Conservation (phyloP, 2,329 filamentous ascomycete genomes). For the Alternaria metachromatica region DNA sequence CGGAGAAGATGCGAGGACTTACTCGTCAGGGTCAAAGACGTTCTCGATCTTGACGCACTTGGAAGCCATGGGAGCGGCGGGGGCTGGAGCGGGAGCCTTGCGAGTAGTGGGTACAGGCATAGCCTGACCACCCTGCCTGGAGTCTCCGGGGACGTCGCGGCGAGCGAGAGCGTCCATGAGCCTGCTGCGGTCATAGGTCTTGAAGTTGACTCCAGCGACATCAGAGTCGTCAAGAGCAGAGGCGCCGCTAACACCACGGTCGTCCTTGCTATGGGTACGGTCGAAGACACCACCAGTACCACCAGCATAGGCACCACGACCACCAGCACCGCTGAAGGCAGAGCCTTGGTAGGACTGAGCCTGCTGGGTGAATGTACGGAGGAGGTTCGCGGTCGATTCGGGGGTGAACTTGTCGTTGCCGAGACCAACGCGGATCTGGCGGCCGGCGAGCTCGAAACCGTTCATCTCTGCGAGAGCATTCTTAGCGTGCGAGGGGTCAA, state of each 20-base stretch:
- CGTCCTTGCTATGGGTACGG: conserved; percentile 85
- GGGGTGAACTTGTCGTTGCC: conserved; percentile 99
- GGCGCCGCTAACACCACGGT: conserved; percentile 85
- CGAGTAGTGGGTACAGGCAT: conserved; percentile 52
- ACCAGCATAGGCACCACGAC: conserved; percentile 82
- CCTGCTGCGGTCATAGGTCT: conserved; percentile 97
- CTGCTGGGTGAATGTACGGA: conserved; percentile 84
- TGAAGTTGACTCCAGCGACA: conserved; percentile 98
- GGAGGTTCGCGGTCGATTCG: conserved; percentile 89
- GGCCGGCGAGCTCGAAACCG: conserved; percentile 95
- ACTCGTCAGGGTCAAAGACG: conserved; percentile 93
- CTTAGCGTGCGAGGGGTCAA: conserved; percentile 87
- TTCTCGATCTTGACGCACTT: conserved; percentile 95
- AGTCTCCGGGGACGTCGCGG: conserved; percentile 75
- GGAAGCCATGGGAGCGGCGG: conserved; percentile 81
- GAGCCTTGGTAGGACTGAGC: conserved; percentile 77
- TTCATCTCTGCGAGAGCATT: conserved; percentile 99
- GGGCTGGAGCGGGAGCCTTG: conserved; percentile 80
- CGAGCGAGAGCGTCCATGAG: conserved; percentile 98
- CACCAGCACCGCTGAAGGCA: conserved; percentile 87
- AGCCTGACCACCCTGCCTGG: conserved; percentile 33
- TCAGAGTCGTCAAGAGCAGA: conserved; percentile 97
- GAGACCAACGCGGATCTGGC: conserved; percentile 96
- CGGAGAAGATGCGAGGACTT: conserved; percentile 51
- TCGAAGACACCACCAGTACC: conserved; percentile 78